Evolutionary conservation across 352 stramenopile species (phyloP), one percentile per base, ranked within the genome.

Genomic region (Thraustochytrium striatum): DNA sequence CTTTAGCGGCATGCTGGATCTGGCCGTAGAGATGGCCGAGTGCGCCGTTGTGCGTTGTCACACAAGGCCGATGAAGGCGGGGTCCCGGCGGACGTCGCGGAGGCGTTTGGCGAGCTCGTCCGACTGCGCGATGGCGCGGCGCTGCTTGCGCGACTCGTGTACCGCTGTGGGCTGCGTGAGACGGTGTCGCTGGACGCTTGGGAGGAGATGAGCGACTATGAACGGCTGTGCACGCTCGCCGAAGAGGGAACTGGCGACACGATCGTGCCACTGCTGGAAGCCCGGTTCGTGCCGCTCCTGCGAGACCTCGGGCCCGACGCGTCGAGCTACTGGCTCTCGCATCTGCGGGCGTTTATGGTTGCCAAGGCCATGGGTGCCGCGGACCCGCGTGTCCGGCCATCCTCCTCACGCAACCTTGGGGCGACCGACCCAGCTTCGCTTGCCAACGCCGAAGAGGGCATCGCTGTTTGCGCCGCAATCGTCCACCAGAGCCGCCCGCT

Each of bases 401-500:
- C 25, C 1, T 8, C n/a, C n/a, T n/a, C n/a, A n/a, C n/a, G n/a
- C n/a, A n/a, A n/a, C n/a, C n/a, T n/a, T 32, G 65, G 28, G 0
- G 35, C 11, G 7, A 1, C 25, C 30, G 21, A 32, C 8, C 21
- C 11, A 0, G 50, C 25, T 3, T 3, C n/a, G 11, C 35, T 58
- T 3, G 44, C 41, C 39, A 36, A 75, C 11, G 65, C 65, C 41
- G 32, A 38, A 7, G 65, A 75, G 21, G 65, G 65, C 19, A 75
- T 75, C 28, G 44, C 28, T 16, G 33, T 75, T 21, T 75, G 65
- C 47, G 65, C 65, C 3, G 65, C 65, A 30, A 38, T 75, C 21
- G 61, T 75, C n/a, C 50, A 75, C 30, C 65, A 75, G 36, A 55
- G 32, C 30, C 65, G 65, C 8, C 65, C 65, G 16, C 65, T 62